Evolutionary conservation across 768 basidiomycete genomes (phyloP).

Genomic region (Panaeolus cyanescens): DNA sequence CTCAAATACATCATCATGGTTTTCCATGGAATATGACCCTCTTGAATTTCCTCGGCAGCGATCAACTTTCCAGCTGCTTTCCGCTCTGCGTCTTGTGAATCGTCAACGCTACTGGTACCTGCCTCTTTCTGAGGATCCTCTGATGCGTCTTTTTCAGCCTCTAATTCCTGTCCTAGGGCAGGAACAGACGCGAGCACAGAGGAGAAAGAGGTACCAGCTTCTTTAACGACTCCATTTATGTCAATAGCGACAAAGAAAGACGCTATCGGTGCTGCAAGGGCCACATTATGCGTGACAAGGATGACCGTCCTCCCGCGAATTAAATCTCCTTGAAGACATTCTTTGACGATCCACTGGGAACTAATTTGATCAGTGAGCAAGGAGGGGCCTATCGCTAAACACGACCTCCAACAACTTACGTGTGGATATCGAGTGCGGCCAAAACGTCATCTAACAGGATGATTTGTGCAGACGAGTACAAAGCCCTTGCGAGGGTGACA

Average conservation of each 20-base stretch:
- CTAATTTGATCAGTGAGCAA: slow-evolving; percentile 48
- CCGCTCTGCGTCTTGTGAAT: slow-evolving; percentile 18
- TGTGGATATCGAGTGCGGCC: slow-evolving; percentile 50
- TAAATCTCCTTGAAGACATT: slow-evolving; percentile 76
- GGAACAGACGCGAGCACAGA: slow-evolving; percentile 30
- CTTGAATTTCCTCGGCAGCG: slow-evolving; percentile 61
- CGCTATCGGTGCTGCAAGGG: slow-evolving; percentile 49
- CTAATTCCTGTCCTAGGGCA: slow-evolving; percentile 22
- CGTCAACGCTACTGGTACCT: slow-evolving; percentile 6
- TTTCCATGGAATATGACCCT: slow-evolving; percentile 30
- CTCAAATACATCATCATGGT: slow-evolving; percentile 38
- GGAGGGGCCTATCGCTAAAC: background rate
- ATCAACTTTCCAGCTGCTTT: slow-evolving; percentile 58
- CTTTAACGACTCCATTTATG: slow-evolving; percentile 48
- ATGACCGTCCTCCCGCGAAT: slow-evolving; percentile 73
- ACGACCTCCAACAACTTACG: slow-evolving; percentile 10
- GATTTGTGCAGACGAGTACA: slow-evolving; percentile 51
- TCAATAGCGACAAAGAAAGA: slow-evolving; percentile 55
- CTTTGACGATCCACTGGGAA: slow-evolving; percentile 72
- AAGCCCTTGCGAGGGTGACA: slow-evolving; percentile 40
- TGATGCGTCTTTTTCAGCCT: slow-evolving; percentile 26
- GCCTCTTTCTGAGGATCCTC: slow-evolving; percentile 1
- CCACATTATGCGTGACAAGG: slow-evolving; percentile 61
- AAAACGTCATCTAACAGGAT: slow-evolving; percentile 73
- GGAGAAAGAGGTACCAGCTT: slow-evolving; percentile 48